Percentiles rank a stretch among this genome's conserved stretches.
phyloP scores from a whole-genome alignment of 306 rosid species.

The Gleditsia sinensis region DNA sequence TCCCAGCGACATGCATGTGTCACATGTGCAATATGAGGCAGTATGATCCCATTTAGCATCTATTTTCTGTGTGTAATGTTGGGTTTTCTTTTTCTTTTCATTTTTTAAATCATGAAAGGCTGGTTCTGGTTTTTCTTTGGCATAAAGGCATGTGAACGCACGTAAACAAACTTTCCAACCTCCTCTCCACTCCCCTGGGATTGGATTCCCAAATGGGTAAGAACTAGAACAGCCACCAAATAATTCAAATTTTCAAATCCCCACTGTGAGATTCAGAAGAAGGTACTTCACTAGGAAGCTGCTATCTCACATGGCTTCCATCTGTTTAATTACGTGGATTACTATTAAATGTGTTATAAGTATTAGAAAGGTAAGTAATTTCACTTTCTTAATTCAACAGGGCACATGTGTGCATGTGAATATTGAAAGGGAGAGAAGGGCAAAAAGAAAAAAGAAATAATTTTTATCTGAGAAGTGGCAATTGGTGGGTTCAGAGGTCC shows the following conservation, averaged over 20 bases:
- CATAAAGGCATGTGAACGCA: slow-evolving; percentile 62
- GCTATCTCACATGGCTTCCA: slow-evolving; percentile 78
- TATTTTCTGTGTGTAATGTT: slow-evolving; percentile 31
- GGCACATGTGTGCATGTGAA: slow-evolving; percentile 84
- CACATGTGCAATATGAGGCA: slow-evolving; percentile 65
- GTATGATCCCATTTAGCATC: slow-evolving; percentile 47
- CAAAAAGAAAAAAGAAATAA: not conserved
- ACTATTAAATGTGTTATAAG: slow-evolving; percentile 36
- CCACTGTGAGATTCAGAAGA: slow-evolving; percentile 37
- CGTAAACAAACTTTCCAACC: slow-evolving; percentile 41
- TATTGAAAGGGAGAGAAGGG: slow-evolving; percentile 36
- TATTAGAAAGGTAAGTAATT: slow-evolving; percentile 20
- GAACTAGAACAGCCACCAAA: not conserved
- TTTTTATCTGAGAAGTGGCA: slow-evolving; percentile 44
- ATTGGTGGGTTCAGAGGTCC: slow-evolving; percentile 55
- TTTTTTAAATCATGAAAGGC: slow-evolving; percentile 43
- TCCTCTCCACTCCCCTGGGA: not conserved
- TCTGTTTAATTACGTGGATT: slow-evolving; percentile 41
- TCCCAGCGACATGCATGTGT: slow-evolving; percentile 53
- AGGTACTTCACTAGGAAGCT: slow-evolving; percentile 64
- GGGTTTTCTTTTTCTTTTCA: slow-evolving; percentile 33
- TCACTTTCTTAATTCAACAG: slow-evolving; percentile 30
- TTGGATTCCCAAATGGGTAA: slow-evolving; percentile 15
- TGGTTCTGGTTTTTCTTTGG: slow-evolving; percentile 45
- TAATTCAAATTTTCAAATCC: slow-evolving; percentile 22